phyloP scores from a whole-genome alignment of 1,284 basidiomycete genomes.

The Ustilago curta region DNA sequence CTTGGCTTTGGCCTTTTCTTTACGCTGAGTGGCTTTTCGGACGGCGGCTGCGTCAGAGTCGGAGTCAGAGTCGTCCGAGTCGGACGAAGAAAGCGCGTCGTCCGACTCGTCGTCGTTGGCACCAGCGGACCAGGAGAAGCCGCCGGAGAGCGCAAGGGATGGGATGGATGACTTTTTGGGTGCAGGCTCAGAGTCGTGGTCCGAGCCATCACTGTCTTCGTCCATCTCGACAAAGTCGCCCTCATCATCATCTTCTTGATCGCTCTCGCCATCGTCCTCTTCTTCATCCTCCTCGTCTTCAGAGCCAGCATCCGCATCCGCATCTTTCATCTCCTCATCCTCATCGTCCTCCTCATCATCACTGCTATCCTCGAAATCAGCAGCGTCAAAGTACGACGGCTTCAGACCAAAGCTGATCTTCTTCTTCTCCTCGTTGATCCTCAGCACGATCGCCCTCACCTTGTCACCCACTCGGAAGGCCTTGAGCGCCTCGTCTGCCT shows the following conservation, averaged over 20 bases:
- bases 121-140: conserved; percentile 73
- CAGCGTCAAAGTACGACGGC: conserved; percentile 80
- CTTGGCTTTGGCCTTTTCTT: conserved; percentile 11
- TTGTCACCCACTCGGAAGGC: conserved; percentile 87
- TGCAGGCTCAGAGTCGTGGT: conserved; percentile 28
- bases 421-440: conserved; percentile 79
- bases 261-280: conserved; percentile 46
- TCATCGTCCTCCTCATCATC: conserved; percentile 73
- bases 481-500: conserved; percentile 76
- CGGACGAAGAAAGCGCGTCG: conserved; percentile 15
- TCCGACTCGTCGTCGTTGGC: conserved; percentile 56
- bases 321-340: conserved; percentile 49
- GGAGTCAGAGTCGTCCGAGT: conserved; percentile 25
- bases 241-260: conserved; percentile 33
- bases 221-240: conserved; percentile 58
- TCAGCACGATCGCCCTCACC: conserved; percentile 83
- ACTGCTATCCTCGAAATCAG: conserved; percentile 67
- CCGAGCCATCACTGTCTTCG: conserved; percentile 52
- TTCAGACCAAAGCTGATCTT: conserved; percentile 90
- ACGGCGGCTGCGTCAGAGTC: conserved; percentile 70
- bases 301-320: conserved; percentile 56
- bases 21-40: conserved; percentile 38
- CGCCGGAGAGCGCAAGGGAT: conserved; percentile 71
- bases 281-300: conserved; percentile 54
- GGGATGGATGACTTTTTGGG: conserved; percentile 49